Base-by-base conservation (phyloP, 805 yeast genomes). In the Cyberlindnera nakhonratchasimensis region DNA sequence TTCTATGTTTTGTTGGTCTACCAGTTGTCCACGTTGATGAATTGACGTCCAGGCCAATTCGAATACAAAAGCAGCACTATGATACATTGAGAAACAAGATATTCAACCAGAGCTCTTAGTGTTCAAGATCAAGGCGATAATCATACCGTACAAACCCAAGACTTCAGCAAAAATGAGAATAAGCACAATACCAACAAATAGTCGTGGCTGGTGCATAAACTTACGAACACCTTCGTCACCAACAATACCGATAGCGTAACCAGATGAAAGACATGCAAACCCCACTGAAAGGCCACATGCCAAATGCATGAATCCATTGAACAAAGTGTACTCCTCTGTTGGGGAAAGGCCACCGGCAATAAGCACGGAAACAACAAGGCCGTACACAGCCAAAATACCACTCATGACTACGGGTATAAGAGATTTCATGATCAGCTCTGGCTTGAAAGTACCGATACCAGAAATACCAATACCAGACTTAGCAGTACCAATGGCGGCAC, bases 401-500 rank as follows among this genome's bases (percentile, higher is more conserved):
- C 93, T 81, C 96, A 93, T 89, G 51, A 93, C 96, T 36, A 93
- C 99, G 14, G 99, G 99, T 54, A 93, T 90, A 38, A 93, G 72
- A 7, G 93, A 84, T 65, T 84, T 86, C 98, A 93, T 93, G 58
- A 93, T 89, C 58, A 93, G 72, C 59, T 93, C 99, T 11, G 99
- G 99, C 63, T 86, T 86, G 70, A 91, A 93, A 35, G 96, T 85
- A 72, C 98, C 97, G 52, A 93, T 89, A 74, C 98, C 99, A 24
- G 97, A 72, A 57, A 93, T 93, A 75, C 99, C 99, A 50, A 93
- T 82, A 45, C 99, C 99, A 34, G 96, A 86, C 67, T 93, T 93
- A 48, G 98, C 98, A 3, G 98, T 91, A 45, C 99, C 99, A 53
- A 89, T 82, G 47, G 98, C 98, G 5, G 99, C 98, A 49, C 99